phyloP scores from a whole-genome alignment of 352 stramenopile species.

The Globisporangium iwayamae region DNA sequence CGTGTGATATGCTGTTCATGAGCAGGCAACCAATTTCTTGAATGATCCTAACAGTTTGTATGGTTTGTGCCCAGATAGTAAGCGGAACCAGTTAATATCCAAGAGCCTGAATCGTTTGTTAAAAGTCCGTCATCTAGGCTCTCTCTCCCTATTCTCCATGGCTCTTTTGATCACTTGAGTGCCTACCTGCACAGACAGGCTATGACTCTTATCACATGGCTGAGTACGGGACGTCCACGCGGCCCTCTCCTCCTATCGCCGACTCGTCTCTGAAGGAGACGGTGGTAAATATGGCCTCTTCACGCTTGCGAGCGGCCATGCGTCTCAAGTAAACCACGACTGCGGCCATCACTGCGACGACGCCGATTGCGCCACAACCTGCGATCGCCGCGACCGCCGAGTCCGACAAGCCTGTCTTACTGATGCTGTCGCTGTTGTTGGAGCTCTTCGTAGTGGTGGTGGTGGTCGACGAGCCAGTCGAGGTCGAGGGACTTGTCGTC shows the following conservation, averaged over 20 bases:
- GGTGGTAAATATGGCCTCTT: background rate
- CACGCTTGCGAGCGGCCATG: background rate
- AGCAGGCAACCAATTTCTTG: too few species aligned
- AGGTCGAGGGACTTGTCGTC: background rate
- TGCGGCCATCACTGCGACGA: background rate
- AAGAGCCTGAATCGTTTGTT: too few species aligned
- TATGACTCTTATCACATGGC: background rate
- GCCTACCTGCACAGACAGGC: too few species aligned
- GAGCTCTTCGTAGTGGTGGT: background rate
- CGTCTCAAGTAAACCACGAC: background rate
- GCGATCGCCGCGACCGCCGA: background rate
- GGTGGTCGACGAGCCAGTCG: background rate
- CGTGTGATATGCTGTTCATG: too few species aligned
- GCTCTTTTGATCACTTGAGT: too few species aligned
- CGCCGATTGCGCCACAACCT: background rate
- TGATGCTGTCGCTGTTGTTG: background rate
- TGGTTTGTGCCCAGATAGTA: too few species aligned
- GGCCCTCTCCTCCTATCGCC: background rate
- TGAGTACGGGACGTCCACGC: background rate
- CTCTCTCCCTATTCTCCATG: too few species aligned
- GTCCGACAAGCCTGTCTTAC: background rate
- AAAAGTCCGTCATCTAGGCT: too few species aligned
- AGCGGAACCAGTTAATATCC: too few species aligned
- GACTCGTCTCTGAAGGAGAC: background rate
- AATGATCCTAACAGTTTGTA: too few species aligned